Evolutionary conservation across 1,139 yeast species (phyloP).

Genomic region (Pichia sp.): DNA sequence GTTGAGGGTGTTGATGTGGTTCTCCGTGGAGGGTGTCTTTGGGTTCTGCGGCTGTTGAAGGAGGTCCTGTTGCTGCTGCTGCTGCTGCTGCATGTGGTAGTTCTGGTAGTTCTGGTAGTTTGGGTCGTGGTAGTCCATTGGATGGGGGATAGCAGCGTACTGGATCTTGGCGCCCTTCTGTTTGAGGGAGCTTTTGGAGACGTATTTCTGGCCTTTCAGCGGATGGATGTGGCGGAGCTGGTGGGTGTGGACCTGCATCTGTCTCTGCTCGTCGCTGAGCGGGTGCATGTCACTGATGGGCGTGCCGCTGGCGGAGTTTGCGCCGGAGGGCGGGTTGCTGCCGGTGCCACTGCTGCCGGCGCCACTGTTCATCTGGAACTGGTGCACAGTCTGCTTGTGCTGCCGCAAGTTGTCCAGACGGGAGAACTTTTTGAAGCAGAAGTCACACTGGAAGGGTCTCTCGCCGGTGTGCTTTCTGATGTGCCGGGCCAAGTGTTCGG

Average conservation of each 20-base stretch:
- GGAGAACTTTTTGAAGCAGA: conserved; percentile 75
- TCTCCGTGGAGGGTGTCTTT: conserved; percentile 16
- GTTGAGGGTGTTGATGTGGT: background rate
- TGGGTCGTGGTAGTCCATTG: background rate
- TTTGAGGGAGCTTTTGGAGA: background rate
- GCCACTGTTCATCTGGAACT: conserved; percentile 37
- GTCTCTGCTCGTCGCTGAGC: background rate
- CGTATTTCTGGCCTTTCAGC: background rate
- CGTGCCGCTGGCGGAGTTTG: background rate
- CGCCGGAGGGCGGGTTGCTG: background rate
- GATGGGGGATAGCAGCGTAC: background rate
- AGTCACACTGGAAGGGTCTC: conserved; percentile 84
- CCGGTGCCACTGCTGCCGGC: background rate
- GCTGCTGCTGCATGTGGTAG: too few relatives aligned
- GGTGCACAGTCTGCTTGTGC: conserved; percentile 90
- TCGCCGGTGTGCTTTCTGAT: conserved; percentile 94
- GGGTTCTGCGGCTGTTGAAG: conserved; percentile 10
- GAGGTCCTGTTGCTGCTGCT: background rate
- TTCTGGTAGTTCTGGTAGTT: background rate
- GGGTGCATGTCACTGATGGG: background rate
- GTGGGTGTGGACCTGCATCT: background rate
- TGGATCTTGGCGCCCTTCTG: background rate
- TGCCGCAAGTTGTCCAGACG: conserved; percentile 86
- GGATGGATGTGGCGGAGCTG: background rate
- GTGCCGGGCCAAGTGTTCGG: conserved; percentile 90